Conservation (phyloP, 2,329 filamentous ascomycete genomes). For the Exophiala oligosperma region DNA sequence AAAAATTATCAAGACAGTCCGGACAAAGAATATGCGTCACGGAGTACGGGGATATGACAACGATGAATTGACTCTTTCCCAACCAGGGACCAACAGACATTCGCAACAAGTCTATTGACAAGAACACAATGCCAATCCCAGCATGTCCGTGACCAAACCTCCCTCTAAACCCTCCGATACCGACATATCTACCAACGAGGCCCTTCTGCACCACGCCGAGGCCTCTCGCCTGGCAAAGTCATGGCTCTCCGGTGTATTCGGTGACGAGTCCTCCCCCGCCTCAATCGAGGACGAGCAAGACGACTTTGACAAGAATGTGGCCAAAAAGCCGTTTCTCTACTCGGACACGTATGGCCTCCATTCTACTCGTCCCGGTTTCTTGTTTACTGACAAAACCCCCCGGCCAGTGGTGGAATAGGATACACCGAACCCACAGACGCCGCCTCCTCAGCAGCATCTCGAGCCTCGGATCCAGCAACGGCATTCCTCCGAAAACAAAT, state of each 20-base stretch:
- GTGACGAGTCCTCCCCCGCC: background rate
- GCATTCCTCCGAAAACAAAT: constrained; percentile 22
- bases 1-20: no score
- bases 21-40: no score
- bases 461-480: constrained; percentile 11
- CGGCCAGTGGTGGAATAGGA: constrained; percentile 11
- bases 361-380: background rate
- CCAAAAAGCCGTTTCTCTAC: constrained; percentile 5
- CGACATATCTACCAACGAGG: constrained; percentile 21
- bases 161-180: constrained; percentile 1
- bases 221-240: constrained; percentile 19
- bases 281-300: constrained; percentile 7
- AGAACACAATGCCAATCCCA: no score
- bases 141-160: no score
- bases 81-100: no score
- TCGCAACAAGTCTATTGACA: no score
- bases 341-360: constrained; percentile 10
- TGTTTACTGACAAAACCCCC: no score
- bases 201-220: constrained; percentile 21
- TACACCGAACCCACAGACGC: background rate
- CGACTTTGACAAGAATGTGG: constrained; percentile 6
- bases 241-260: constrained; percentile 13
- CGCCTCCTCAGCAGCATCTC: background rate
- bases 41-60: no score
- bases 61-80: no score